phyloP scores from a whole-genome alignment of 257 asterid genomes.

The Solanum virginianum region DNA sequence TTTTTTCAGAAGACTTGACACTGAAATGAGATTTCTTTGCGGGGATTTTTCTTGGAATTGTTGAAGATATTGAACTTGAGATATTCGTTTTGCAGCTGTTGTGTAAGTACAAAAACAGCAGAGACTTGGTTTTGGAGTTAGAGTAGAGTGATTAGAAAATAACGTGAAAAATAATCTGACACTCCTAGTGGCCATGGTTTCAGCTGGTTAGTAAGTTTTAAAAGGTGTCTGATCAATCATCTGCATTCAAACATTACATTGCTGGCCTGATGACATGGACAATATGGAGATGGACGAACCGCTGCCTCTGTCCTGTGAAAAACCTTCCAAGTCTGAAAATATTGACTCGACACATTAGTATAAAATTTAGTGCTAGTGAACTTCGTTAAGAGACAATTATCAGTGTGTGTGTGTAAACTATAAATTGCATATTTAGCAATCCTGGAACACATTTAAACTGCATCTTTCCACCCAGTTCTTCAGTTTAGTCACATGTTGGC shows the following conservation, averaged over 20 bases:
- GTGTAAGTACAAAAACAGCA: slow-evolving; percentile 4
- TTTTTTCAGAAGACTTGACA: slow-evolving; percentile 41
- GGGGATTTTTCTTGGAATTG: background rate
- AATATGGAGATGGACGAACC: background rate
- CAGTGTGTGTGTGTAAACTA: background rate
- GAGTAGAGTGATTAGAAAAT: background rate
- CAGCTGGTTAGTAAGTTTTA: background rate
- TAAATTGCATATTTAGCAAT: background rate
- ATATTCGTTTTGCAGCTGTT: background rate
- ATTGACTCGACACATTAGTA: background rate
- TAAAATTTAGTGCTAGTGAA: background rate
- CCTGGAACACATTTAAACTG: background rate
- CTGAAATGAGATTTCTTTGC: slow-evolving; percentile 16
- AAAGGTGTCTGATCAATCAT: background rate
- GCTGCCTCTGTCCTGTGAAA: background rate
- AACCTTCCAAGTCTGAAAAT: background rate
- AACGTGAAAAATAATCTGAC: background rate
- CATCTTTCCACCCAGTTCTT: background rate
- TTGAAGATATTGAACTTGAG: slow-evolving; percentile 11
- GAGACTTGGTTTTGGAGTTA: background rate
- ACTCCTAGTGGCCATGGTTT: slow-evolving; percentile 14
- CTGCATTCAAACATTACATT: background rate
- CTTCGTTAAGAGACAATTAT: background rate
- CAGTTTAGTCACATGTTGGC: background rate
- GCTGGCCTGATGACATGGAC: background rate